Percentiles rank a stretch among this genome's conserved stretches.
phyloP scores from a whole-genome alignment of 192 early-diverging fungal species.

The Cladochytrium replicatum region DNA sequence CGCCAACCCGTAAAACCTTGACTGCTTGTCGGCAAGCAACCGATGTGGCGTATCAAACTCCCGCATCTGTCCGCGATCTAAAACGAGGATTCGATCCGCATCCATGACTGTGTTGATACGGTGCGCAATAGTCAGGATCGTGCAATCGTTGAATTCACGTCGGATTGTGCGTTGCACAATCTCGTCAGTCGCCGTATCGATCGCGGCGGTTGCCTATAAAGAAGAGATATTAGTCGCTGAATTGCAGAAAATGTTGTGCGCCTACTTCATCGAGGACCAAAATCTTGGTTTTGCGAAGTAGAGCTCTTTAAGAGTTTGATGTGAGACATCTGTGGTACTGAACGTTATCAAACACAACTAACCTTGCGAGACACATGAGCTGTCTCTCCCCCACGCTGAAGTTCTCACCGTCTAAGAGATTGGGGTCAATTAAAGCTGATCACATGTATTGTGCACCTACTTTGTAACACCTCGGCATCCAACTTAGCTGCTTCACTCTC shows the following conservation, averaged over 20 bases:
- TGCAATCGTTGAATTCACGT: conserved; percentile 60
- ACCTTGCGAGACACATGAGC: conserved; percentile 67
- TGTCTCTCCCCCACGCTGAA: conserved; percentile 75
- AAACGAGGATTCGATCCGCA: conserved; percentile 41
- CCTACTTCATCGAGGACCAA: conserved; percentile 74
- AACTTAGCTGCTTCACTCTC: conserved; percentile 50
- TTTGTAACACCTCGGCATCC: conserved; percentile 46
- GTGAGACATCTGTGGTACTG: too few relatives aligned
- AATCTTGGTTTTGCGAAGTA: conserved; percentile 62
- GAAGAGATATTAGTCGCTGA: background rate
- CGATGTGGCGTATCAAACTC: conserved; percentile 48
- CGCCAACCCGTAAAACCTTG: conserved; percentile 51
- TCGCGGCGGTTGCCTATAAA: conserved; percentile 3
- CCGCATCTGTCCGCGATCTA: conserved; percentile 42
- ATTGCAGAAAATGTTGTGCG: conserved; percentile 12
- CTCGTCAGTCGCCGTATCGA: conserved; percentile 47
- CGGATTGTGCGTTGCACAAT: conserved; percentile 69
- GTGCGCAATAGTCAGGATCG: conserved; percentile 74
- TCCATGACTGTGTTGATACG: conserved; percentile 71
- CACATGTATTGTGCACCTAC: too few relatives aligned
- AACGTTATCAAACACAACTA: conserved; percentile 2
- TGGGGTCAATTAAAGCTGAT: background rate
- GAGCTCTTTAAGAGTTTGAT: conserved; percentile 32
- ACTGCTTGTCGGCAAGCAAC: conserved; percentile 38
- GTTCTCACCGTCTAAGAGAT: too few relatives aligned